Evolutionary conservation across 345 rosid genomes (phyloP).

Genomic region (Lumnitzera littorea): DNA sequence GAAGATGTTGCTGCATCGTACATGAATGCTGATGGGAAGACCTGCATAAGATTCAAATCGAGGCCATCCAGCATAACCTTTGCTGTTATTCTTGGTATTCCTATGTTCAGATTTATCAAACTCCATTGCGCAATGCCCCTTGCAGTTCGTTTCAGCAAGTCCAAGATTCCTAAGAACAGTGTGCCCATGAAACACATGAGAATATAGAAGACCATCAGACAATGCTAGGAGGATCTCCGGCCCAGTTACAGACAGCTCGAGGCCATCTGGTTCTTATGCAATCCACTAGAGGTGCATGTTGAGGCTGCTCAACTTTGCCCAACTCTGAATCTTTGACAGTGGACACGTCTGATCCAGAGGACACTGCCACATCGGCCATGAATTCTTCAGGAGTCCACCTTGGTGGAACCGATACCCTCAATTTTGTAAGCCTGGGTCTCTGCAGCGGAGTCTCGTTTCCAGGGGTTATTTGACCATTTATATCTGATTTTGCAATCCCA

Average conservation of each 20-base stretch:
- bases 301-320: slow-evolving; percentile 15
- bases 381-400: slow-evolving; percentile 97
- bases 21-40: too few relatives aligned
- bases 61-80: too few relatives aligned
- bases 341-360: slow-evolving; percentile 25
- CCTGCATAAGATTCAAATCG: too few relatives aligned
- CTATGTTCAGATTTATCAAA: too few relatives aligned
- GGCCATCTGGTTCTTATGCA: slow-evolving; percentile 4
- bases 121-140: too few relatives aligned
- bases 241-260: slow-evolving; percentile 4
- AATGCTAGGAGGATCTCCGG: slow-evolving; percentile 19
- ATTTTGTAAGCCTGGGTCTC: slow-evolving; percentile 91
- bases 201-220: slow-evolving; percentile 35
- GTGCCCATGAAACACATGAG: too few relatives aligned
- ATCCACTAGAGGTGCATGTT: slow-evolving; percentile 5
- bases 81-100: too few relatives aligned
- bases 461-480: slow-evolving; percentile 49
- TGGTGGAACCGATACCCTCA: slow-evolving; percentile 96
- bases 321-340: too few relatives aligned
- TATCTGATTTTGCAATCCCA: slow-evolving; percentile 93
- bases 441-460: slow-evolving; percentile 60
- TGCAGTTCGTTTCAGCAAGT: too few relatives aligned
- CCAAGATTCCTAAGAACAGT: too few relatives aligned
- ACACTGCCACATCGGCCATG: slow-evolving; percentile 48
- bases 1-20: too few relatives aligned